Conservation (phyloP, 139 green algal species). For the Chloropicon primus region DNA sequence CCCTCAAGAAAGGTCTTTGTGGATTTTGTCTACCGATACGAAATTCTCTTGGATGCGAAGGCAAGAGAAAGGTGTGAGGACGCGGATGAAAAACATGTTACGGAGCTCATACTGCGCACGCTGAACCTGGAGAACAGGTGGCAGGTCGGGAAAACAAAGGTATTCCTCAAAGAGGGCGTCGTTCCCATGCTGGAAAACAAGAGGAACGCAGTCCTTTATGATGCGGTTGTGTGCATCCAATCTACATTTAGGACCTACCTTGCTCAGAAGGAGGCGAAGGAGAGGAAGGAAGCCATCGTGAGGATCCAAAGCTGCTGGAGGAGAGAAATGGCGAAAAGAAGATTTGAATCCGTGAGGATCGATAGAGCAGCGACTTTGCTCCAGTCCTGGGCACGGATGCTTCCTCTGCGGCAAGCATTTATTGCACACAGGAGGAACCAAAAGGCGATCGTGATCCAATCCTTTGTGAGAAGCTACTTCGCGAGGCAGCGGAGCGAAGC, state of each 20-base stretch:
- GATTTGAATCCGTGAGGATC: not conserved
- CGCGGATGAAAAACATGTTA: not conserved
- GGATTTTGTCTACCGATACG: constrained; percentile 3
- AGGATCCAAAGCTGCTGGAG: not conserved
- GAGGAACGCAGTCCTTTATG: not conserved
- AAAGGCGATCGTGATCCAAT: not conserved
- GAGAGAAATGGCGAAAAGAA: not conserved
- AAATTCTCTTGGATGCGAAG: not conserved
- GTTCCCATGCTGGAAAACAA: constrained; percentile 1
- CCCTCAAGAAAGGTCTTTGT: not conserved
- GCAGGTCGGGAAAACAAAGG: constrained; percentile 1
- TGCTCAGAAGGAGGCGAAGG: not conserved
- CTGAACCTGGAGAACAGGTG: not conserved
- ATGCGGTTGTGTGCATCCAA: not conserved
- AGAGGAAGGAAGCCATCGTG: not conserved
- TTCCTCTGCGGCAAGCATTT: not conserved
- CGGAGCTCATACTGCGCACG: not conserved
- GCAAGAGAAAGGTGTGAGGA: not conserved
- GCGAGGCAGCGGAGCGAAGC: not conserved
- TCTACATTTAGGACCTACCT: not conserved
- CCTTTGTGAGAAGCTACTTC: not conserved
- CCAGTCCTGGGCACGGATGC: not conserved
- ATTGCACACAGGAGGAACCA: not conserved
- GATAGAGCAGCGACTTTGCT: not conserved
- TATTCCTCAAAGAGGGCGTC: not conserved